Conservation (phyloP, 768 basidiomycete genomes). For the Suillus bovinus region DNA sequence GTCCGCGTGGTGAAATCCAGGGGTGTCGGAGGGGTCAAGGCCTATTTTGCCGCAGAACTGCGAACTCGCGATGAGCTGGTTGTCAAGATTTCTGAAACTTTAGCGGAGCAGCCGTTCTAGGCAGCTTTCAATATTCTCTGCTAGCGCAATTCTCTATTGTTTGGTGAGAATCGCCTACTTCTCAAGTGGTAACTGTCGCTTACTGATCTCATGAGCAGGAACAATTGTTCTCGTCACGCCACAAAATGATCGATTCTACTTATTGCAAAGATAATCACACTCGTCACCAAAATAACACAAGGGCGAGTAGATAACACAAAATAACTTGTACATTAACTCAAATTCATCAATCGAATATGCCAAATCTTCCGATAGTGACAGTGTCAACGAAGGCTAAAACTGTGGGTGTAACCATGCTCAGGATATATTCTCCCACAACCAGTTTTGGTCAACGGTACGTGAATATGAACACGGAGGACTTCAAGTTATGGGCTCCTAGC, state of each 20-base stretch:
- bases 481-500: not conserved
- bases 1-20: conserved; percentile 39
- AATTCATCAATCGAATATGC: not conserved
- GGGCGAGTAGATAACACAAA: conserved; percentile 1
- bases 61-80: conserved; percentile 46
- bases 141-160: not conserved
- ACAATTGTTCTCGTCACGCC: not conserved
- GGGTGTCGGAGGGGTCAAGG: conserved; percentile 47
- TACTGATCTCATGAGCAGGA: not conserved
- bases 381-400: not conserved
- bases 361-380: not conserved
- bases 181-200: not conserved
- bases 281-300: not conserved
- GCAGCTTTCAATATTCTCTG: not conserved
- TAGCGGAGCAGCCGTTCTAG: conserved; percentile 59
- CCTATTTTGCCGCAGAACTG: conserved; percentile 56
- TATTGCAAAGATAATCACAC: not conserved
- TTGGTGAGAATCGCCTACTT: not conserved
- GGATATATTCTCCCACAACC: not conserved
- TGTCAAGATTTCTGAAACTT: conserved; percentile 50
- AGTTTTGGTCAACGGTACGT: not conserved
- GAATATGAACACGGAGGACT: not conserved
- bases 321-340: conserved; percentile 2
- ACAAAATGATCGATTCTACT: not conserved
- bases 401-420: not conserved